Conservation (phyloP, 176 grass and related monocot species). For the Musa schizocarpa region DNA sequence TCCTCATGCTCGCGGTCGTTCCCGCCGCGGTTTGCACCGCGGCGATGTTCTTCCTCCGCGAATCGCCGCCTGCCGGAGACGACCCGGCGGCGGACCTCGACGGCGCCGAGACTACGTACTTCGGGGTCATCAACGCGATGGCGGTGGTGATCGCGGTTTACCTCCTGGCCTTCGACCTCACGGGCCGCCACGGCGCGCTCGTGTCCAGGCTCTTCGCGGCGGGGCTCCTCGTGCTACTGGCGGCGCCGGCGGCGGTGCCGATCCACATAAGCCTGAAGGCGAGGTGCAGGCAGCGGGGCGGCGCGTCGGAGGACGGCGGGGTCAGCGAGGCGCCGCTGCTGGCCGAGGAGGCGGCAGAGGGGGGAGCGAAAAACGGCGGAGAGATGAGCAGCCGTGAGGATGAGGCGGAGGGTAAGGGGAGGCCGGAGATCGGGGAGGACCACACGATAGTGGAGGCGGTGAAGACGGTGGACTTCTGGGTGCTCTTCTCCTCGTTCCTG, state of each 20-base stretch:
- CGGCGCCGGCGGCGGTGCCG: conserved; percentile 60
- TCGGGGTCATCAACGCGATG: conserved; percentile 68
- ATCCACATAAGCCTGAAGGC: conserved; percentile 35
- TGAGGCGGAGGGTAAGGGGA: conserved; percentile 3
- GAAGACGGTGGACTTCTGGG: conserved; percentile 66
- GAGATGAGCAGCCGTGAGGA: conserved; percentile 20
- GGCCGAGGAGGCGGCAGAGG: background rate
- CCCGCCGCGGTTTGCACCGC: conserved; percentile 55
- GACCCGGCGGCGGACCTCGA: conserved; percentile 4
- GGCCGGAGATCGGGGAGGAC: conserved; percentile 69
- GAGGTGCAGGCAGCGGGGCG: conserved; percentile 9
- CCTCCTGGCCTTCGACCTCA: conserved; percentile 70
- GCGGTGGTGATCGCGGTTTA: conserved; percentile 78
- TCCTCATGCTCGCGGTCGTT: conserved; percentile 74
- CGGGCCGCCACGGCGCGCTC: conserved; percentile 26
- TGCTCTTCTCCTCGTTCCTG: conserved; percentile 75
- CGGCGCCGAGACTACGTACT: conserved; percentile 36
- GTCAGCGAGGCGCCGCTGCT: background rate
- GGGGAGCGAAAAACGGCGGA: background rate
- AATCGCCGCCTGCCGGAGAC: background rate
- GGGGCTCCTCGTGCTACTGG: conserved; percentile 52
- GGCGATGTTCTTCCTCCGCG: conserved; percentile 88
- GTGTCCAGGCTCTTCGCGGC: conserved; percentile 54
- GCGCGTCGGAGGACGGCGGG: conserved; percentile 22
- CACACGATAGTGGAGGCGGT: conserved; percentile 74